Base-by-base conservation (phyloP, 768 basidiomycete species). In the Mycena rosella region DNA sequence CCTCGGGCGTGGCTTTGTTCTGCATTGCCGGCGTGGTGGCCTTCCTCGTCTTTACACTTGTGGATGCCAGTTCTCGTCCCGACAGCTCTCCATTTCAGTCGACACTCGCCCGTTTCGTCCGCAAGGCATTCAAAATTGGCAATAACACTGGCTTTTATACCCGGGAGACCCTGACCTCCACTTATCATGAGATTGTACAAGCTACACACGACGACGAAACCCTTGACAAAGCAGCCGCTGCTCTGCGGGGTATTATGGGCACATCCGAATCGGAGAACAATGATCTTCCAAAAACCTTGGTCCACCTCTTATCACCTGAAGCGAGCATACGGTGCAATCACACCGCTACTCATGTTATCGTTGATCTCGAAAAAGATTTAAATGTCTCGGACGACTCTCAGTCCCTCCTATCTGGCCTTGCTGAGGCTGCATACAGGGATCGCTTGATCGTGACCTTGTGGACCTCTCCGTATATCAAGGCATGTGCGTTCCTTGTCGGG, bases 141-240 rank as follows among this genome's bases (percentile, higher is more conserved):
- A 34, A 34, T 34, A 34, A 20, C 8, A 6, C 6, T 34, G 32
- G 32, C 20, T n/a, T n/a, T n/a, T n/a, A n/a, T n/a, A n/a, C n/a
- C 3, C 17, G 29, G 44, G 32, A 54, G 6, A 34, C 11, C 10
- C 10, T 29, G 42, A 9, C 26, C 40, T n/a, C 11, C n/a, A 61
- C 32, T 38, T 68, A 26, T 54, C 52, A 56, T 10, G 44, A 48
- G 24, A 44, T 68, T 6, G 32, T 34, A 34, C 32, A 11, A 34
- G 32, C 32, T 5, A 34, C 32, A 34, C 32, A 63, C 29, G 60
- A 62, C 51, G 61, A 68, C 24, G 36, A 62, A 36, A 55, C 30
- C 29, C 59, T 67, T 10, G 58, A 36, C 40, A 67, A 51, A 60
- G 38, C 67, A 53, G 65, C 68, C 45, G 70, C 60, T 67, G 71